phyloP scores from a whole-genome alignment of 352 stramenopile species.

The Phytophthora uliginosa region DNA sequence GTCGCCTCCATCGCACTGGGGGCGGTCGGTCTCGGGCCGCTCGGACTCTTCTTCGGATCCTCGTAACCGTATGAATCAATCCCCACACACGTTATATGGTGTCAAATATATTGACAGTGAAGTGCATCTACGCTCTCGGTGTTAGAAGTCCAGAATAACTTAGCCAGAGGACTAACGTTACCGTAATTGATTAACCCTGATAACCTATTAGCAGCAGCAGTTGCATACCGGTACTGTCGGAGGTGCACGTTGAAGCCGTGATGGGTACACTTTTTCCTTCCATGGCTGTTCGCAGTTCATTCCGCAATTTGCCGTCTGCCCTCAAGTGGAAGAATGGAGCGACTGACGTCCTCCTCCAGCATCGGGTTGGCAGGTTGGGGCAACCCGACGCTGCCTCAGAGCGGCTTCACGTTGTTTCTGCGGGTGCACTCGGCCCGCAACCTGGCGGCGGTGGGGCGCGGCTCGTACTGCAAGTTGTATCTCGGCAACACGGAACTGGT shows the following conservation, averaged over 20 bases:
- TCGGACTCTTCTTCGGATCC: slow-evolving; percentile 15
- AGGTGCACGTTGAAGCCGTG: slow-evolving; percentile 7
- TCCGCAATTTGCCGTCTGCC: slow-evolving; percentile 18
- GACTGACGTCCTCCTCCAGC: slow-evolving; percentile 21
- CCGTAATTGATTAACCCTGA: too few relatives aligned
- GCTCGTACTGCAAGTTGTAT: slow-evolving; percentile 78
- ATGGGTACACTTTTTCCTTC: slow-evolving; percentile 36
- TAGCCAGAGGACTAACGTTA: too few relatives aligned
- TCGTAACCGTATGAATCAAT: neutral
- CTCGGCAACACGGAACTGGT: slow-evolving; percentile 66
- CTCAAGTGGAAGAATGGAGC: slow-evolving; percentile 26
- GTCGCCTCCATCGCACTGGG: slow-evolving; percentile 17
- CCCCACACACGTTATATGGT: neutral
- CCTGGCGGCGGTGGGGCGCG: slow-evolving; percentile 49
- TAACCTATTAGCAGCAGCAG: too few relatives aligned
- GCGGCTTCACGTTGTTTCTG: slow-evolving; percentile 64
- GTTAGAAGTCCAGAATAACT: neutral
- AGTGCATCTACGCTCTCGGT: neutral
- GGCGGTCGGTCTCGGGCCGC: slow-evolving; percentile 21
- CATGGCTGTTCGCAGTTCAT: slow-evolving; percentile 14
- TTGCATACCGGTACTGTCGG: too few relatives aligned
- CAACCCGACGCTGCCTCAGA: slow-evolving; percentile 25
- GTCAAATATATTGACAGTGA: neutral
- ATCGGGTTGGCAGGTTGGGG: slow-evolving; percentile 33
- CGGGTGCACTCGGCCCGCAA: slow-evolving; percentile 72